Percentiles rank a stretch among this genome's conserved stretches.
Evolutionary conservation across 2,329 filamentous ascomycete species (phyloP).

Genomic region (Apiospora pterosperma): DNA sequence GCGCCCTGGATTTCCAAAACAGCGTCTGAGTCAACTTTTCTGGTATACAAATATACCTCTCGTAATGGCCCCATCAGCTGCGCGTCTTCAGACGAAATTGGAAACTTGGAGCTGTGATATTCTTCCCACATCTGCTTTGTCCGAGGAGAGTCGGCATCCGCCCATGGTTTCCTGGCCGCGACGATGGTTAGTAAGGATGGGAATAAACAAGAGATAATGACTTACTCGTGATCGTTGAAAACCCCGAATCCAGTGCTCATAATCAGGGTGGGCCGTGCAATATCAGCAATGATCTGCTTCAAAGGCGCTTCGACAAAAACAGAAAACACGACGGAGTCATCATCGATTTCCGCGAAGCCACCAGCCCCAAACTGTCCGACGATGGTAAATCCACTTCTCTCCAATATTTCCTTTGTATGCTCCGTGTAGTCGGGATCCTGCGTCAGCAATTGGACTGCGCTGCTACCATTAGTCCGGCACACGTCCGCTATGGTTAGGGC

Average conservation of each 20-base stretch:
- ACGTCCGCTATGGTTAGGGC: conserved; percentile 20
- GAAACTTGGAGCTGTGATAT: conserved; percentile 8
- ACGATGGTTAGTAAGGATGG: conserved; percentile 10
- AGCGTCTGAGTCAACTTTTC: too few species aligned
- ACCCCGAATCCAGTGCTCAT: background rate
- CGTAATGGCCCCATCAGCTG: background rate
- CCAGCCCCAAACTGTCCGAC: conserved; percentile 21
- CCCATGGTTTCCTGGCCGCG: conserved; percentile 12
- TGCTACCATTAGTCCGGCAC: conserved; percentile 7
- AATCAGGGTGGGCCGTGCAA: conserved; percentile 27
- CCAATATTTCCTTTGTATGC: conserved; percentile 16
- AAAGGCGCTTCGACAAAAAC: conserved; percentile 28
- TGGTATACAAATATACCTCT: background rate
- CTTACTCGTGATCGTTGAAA: conserved; percentile 7
- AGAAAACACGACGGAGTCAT: conserved; percentile 33
- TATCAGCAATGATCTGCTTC: conserved; percentile 35
- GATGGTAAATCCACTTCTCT: conserved; percentile 19
- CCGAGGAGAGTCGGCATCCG: conserved; percentile 18
- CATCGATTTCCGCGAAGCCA: conserved; percentile 34
- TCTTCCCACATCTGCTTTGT: conserved; percentile 20
- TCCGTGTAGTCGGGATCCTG: conserved; percentile 21
- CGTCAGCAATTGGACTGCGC: conserved; percentile 15
- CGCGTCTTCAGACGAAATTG: background rate
- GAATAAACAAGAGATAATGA: background rate
- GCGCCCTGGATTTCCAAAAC: too few species aligned